Percentiles rank a stretch among this genome's conserved stretches.
Conservation (phyloP, 495 filamentous ascomycete species). For the Lasiosphaeris hirsuta region DNA sequence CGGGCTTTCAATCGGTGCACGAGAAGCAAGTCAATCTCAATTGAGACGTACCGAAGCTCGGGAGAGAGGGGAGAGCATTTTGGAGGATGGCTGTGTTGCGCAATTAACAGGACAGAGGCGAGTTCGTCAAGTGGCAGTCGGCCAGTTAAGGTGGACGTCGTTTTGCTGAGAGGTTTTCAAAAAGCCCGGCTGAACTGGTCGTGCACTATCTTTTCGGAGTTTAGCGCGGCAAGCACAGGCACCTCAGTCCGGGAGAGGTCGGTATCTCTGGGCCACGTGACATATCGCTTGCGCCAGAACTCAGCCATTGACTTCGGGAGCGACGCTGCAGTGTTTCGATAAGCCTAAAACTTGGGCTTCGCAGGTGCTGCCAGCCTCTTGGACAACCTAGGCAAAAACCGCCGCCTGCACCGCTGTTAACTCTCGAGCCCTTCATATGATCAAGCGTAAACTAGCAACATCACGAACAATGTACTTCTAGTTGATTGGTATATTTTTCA, state of each 20-base stretch:
- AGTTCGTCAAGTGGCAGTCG: conserved; percentile 22
- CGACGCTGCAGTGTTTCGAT: no score
- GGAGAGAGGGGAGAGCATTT: conserved; percentile 57
- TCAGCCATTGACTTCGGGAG: no score
- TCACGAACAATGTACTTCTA: no score
- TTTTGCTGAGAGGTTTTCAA: conserved; percentile 38
- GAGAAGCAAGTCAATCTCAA: conserved; percentile 9
- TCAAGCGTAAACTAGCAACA: no score
- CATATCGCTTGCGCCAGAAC: not conserved
- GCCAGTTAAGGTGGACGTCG: conserved; percentile 30
- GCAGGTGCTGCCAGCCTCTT: no score
- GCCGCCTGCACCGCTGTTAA: no score
- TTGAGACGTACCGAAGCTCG: conserved; percentile 59
- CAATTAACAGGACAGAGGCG: conserved; percentile 25
- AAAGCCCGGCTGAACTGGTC: conserved; percentile 26
- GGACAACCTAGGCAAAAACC: no score
- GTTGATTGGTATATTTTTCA: no score
- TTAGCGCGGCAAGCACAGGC: conserved; percentile 17
- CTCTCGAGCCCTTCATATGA: no score
- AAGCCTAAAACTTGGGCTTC: no score
- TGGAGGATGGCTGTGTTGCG: conserved; percentile 34
- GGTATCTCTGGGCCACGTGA: conserved; percentile 22
- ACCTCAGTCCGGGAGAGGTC: conserved; percentile 17
- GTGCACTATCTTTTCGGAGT: conserved; percentile 14
- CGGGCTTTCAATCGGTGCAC: not conserved